phyloP scores from a whole-genome alignment of 108 stramenopile species.

The Skeletonema potamos region DNA sequence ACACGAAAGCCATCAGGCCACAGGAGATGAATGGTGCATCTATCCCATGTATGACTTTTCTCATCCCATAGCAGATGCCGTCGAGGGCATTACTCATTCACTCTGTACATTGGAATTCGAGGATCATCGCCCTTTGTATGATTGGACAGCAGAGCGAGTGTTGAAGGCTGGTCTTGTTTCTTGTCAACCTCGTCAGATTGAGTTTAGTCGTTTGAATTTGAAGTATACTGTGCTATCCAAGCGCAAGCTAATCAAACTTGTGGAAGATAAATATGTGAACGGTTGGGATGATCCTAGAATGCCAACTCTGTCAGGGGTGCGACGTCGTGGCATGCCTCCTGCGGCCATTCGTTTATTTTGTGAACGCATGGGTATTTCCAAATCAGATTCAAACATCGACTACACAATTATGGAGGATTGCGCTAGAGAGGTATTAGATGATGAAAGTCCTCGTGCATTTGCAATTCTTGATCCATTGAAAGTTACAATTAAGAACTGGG shows the following conservation, averaged over 20 bases:
- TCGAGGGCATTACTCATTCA: constrained; percentile 90
- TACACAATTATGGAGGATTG: constrained; percentile 84
- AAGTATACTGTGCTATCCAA: constrained; percentile 89
- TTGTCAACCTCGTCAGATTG: constrained; percentile 82
- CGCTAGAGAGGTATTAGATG: constrained; percentile 82
- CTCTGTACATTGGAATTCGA: constrained; percentile 93
- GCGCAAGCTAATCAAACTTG: constrained; percentile 83
- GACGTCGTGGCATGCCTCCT: constrained; percentile 88
- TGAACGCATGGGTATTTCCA: constrained; percentile 90
- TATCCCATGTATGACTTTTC: constrained; percentile 96
- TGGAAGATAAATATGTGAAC: constrained; percentile 73
- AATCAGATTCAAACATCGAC: constrained; percentile 89
- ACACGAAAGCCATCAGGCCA: constrained; percentile 85
- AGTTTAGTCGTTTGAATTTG: constrained; percentile 91
- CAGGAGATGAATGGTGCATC: constrained; percentile 89
- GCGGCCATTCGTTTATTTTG: constrained; percentile 83
- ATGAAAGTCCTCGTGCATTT: constrained; percentile 73
- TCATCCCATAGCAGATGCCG: constrained; percentile 90
- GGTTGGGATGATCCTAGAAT: constrained; percentile 92
- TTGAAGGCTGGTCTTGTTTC: constrained; percentile 63
- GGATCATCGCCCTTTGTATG: constrained; percentile 92
- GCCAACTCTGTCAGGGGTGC: constrained; percentile 82
- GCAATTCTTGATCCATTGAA: constrained; percentile 83
- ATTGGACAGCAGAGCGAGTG: constrained; percentile 87
- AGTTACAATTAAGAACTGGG: constrained; percentile 87